Percentiles rank a stretch among this genome's conserved stretches.
These are phyloP conservation scores for Tillandsia fasciculata DNA, from an alignment of 176 grass and related monocot species.

Conservation along the genomic window DNA sequence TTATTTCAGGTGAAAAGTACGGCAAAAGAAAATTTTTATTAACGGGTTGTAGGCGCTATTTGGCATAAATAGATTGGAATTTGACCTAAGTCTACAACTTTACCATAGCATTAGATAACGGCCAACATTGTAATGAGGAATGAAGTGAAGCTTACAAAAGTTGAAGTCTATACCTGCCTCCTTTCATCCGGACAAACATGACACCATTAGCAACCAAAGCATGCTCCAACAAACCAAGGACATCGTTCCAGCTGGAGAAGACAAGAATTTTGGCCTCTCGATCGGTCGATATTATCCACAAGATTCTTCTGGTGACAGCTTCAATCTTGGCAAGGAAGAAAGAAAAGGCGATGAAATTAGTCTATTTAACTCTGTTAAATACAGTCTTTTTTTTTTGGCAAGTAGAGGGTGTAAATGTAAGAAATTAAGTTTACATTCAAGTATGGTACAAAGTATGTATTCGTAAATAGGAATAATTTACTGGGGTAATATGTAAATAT, in stretches of 20 bases:
- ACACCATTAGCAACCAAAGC: slow-evolving; percentile 62
- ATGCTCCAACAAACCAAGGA: slow-evolving; percentile 81
- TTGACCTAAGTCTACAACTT: no score
- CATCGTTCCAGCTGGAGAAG: slow-evolving; percentile 98
- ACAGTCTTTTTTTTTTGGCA: neutral
- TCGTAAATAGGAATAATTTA: no score
- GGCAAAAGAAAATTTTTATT: no score
- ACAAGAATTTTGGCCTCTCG: slow-evolving; percentile 73
- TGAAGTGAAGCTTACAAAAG: neutral
- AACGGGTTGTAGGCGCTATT: no score
- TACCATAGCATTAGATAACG: slow-evolving; percentile 4
- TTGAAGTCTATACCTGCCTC: slow-evolving; percentile 60
- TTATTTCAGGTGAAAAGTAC: no score
- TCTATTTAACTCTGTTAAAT: no score
- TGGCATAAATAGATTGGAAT: no score
- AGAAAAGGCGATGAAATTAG: neutral
- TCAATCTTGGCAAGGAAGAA: slow-evolving; percentile 53
- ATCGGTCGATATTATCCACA: slow-evolving; percentile 58
- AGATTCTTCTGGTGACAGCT: slow-evolving; percentile 84
- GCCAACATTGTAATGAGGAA: no score
- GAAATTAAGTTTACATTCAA: no score
- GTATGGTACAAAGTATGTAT: no score
- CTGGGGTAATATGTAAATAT: no score
- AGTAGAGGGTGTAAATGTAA: no score
- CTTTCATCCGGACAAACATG: slow-evolving; percentile 89